These are phyloP conservation scores for Triadica sebifera DNA, from an alignment of 345 rosid genomes.

Conservation along the genomic window DNA sequence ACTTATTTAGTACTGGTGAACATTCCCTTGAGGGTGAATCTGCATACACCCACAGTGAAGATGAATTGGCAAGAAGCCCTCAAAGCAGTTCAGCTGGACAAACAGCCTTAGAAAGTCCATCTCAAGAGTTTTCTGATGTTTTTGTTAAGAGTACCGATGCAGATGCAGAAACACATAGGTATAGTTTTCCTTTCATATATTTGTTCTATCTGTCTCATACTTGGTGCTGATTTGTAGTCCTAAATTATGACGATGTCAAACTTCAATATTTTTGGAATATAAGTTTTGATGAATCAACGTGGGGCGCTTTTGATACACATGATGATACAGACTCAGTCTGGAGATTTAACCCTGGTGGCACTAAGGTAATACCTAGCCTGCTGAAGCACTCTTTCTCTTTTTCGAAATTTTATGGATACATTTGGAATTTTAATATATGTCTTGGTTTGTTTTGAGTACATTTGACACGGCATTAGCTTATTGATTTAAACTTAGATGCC, in stretches of 20 bases:
- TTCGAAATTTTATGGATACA: background rate
- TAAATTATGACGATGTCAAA: background rate
- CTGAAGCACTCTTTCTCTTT: background rate
- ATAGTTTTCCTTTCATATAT: background rate
- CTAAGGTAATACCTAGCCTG: slow-evolving; percentile 56
- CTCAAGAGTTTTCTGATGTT: slow-evolving; percentile 59
- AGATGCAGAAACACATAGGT: slow-evolving; percentile 59
- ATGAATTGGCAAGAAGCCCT: slow-evolving; percentile 84
- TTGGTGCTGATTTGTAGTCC: background rate
- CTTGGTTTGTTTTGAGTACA: background rate
- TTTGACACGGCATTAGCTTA: background rate
- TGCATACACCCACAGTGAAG: slow-evolving; percentile 65
- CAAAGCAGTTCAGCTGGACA: slow-evolving; percentile 68
- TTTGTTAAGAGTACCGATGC: slow-evolving; percentile 61
- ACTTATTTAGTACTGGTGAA: slow-evolving; percentile 44
- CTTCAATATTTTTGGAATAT: slow-evolving; percentile 29
- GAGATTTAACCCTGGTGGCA: slow-evolving; percentile 67
- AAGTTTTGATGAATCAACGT: slow-evolving; percentile 82
- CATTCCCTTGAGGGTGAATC: slow-evolving; percentile 57
- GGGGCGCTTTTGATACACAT: slow-evolving; percentile 90
- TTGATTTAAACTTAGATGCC: background rate
- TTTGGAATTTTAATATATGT: background rate
- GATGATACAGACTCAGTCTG: slow-evolving; percentile 93
- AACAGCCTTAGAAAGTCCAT: slow-evolving; percentile 56
- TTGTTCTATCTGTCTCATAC: background rate